Conservation (phyloP, 164 flowering plant species). For the Magnolia sinica region DNA sequence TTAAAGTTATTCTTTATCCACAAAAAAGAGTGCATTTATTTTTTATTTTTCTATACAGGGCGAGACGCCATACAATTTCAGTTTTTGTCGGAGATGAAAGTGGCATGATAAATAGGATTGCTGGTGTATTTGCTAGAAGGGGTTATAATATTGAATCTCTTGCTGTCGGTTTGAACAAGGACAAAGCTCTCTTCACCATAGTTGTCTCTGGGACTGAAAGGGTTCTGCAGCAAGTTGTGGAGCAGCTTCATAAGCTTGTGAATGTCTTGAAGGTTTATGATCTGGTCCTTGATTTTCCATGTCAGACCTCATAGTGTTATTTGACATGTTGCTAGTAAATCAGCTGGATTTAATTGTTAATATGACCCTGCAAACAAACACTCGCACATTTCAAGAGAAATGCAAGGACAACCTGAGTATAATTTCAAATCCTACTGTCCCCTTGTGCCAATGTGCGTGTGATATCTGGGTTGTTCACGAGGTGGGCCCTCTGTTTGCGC, state of each 20-base stretch:
- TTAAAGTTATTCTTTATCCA: not conserved
- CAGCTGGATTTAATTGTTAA: not conserved
- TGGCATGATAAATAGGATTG: slow-evolving; percentile 95
- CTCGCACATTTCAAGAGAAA: not conserved
- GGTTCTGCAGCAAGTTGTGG: slow-evolving; percentile 76
- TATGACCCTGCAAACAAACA: not conserved
- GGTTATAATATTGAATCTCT: slow-evolving; percentile 97
- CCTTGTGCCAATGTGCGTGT: not conserved
- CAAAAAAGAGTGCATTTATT: not conserved
- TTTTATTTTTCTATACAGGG: slow-evolving; percentile 33
- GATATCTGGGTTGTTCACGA: not conserved
- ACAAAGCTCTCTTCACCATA: slow-evolving; percentile 92
- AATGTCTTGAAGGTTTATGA: slow-evolving; percentile 75
- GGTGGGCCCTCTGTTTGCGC: not conserved
- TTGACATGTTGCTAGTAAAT: not conserved
- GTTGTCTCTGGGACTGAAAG: slow-evolving; percentile 88
- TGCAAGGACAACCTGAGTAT: not conserved
- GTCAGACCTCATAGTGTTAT: not conserved
- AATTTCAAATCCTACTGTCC: not conserved
- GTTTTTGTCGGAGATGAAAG: slow-evolving; percentile 99
- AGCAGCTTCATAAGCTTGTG: slow-evolving; percentile 89
- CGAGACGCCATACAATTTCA: slow-evolving; percentile 74
- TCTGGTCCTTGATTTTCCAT: slow-evolving; percentile 4
- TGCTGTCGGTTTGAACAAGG: slow-evolving; percentile 95
- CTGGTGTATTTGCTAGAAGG: slow-evolving; percentile 96